Conservation (phyloP, 352 stramenopile species). For the Stephanocyclus meneghinianus region DNA sequence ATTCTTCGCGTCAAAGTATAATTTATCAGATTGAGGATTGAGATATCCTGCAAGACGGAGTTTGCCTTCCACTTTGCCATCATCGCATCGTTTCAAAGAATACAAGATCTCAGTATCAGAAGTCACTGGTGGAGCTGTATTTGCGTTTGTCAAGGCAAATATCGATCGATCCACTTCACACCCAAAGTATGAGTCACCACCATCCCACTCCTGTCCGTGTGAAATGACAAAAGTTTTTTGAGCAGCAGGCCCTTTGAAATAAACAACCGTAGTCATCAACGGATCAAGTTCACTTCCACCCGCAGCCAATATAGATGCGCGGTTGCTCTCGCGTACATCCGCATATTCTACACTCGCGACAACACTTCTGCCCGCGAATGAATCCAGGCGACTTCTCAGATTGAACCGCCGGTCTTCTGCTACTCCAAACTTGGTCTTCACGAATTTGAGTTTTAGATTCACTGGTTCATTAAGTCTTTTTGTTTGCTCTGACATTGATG, state of each 20-base stretch:
- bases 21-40: conserved; percentile 70
- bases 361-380: conserved; percentile 68
- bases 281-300: conserved; percentile 68
- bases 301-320: conserved; percentile 51
- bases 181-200: conserved; percentile 40
- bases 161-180: conserved; percentile 74
- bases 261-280: conserved; percentile 68
- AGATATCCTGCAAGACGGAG: conserved; percentile 72
- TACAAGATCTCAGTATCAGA: conserved; percentile 78
- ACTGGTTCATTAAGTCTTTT: conserved; percentile 58
- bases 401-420: conserved; percentile 77
- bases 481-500: conserved; percentile 57
- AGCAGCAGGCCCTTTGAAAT: conserved; percentile 76
- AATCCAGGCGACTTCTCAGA: conserved; percentile 56
- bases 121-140: conserved; percentile 73
- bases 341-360: conserved; percentile 75
- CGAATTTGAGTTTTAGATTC: conserved; percentile 58
- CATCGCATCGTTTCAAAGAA: conserved; percentile 56
- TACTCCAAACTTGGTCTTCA: conserved; percentile 65
- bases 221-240: conserved; percentile 75
- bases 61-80: conserved; percentile 48
- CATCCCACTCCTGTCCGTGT: conserved; percentile 47
- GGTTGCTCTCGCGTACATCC: conserved; percentile 68
- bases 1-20: conserved; percentile 79
- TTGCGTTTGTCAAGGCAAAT: conserved; percentile 80